Percentiles rank a stretch among this genome's conserved stretches.
phyloP scores from a whole-genome alignment of 2,329 filamentous ascomycete species.

The Hypoxylon sp. region DNA sequence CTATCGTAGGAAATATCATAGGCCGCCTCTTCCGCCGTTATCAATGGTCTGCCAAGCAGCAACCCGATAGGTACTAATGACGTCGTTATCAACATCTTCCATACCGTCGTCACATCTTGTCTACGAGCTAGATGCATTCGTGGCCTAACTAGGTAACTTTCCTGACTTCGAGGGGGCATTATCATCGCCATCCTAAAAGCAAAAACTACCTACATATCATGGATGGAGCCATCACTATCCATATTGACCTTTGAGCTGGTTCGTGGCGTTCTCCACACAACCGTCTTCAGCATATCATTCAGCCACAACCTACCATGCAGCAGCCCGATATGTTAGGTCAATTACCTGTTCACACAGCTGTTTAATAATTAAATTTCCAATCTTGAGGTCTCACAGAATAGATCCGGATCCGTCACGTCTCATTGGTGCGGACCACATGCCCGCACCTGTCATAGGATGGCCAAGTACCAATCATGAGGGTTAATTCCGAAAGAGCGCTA shows the following conservation, averaged over 20 bases:
- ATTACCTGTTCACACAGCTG: slow-evolving; percentile 30
- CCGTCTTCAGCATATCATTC: slow-evolving; percentile 29
- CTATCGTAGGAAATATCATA: neutral
- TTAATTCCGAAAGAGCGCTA: slow-evolving; percentile 22
- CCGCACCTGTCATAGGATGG: slow-evolving; percentile 22
- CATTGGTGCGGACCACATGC: slow-evolving; percentile 35
- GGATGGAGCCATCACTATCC: slow-evolving; percentile 6
- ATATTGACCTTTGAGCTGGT: slow-evolving; percentile 6
- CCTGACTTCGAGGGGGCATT: neutral
- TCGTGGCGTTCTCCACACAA: slow-evolving; percentile 29
- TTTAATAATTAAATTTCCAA: slow-evolving; percentile 18
- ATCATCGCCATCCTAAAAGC: slow-evolving; percentile 16
- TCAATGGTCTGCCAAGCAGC: slow-evolving; percentile 1
- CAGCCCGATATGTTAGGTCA: slow-evolving; percentile 24
- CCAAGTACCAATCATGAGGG: slow-evolving; percentile 25
- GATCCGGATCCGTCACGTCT: slow-evolving; percentile 25
- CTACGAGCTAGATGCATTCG: neutral
- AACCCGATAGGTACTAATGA: neutral
- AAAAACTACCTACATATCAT: slow-evolving; percentile 12
- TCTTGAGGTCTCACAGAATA: slow-evolving; percentile 23
- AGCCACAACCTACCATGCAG: slow-evolving; percentile 19
- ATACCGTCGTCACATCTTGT: neutral
- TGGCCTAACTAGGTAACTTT: neutral
- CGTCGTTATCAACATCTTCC: neutral
- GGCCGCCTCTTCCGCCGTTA: neutral